Evolutionary conservation across 495 filamentous ascomycete species (phyloP).

Genomic region (Xylaria venustula): DNA sequence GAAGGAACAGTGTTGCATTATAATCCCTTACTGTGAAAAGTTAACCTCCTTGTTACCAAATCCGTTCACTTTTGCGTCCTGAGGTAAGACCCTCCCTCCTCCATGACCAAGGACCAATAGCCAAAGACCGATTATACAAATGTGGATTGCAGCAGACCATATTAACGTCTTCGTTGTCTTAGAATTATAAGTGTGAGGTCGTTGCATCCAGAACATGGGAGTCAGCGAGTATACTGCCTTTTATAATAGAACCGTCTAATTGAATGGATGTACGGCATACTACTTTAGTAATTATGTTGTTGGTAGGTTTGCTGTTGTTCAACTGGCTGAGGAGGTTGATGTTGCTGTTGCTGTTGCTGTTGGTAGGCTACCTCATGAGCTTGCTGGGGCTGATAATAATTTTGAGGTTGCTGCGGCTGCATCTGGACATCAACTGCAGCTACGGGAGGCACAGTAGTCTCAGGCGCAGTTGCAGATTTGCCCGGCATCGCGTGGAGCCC

Average conservation of each 20-base stretch:
- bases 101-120: no score
- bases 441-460: neutral
- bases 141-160: neutral
- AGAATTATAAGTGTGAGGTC: neutral
- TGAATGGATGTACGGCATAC: no score
- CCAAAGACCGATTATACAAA: neutral
- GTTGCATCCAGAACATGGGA: neutral
- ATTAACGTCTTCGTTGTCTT: constrained; percentile 2
- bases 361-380: constrained; percentile 1
- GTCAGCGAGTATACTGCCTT: no score
- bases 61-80: neutral
- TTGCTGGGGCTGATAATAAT: constrained; percentile 27
- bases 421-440: constrained; percentile 15
- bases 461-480: neutral
- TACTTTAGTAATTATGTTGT: constrained; percentile 3
- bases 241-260: neutral
- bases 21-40: neutral
- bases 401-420: constrained; percentile 20
- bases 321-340: neutral
- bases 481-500: constrained; percentile 39
- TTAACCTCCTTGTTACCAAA: neutral
- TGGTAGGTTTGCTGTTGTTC: neutral
- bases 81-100: neutral
- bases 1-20: neutral
- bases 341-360: constrained; percentile 9